Conservation (phyloP, 2,329 filamentous ascomycete genomes). For the Colletotrichum orbiculare region DNA sequence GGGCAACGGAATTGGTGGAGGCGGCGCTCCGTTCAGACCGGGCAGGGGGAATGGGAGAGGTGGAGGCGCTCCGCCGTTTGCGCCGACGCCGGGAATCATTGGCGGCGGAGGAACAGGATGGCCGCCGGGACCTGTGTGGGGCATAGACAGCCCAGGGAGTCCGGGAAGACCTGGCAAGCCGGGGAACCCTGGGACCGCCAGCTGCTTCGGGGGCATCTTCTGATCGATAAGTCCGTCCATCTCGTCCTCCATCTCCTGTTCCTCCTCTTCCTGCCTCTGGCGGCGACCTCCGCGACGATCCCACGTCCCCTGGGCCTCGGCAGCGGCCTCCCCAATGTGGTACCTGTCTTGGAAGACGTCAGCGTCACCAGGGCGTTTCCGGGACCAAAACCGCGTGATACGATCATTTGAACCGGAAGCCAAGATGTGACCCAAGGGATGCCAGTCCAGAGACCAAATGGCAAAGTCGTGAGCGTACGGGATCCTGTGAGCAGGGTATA, state of each 20-base stretch:
- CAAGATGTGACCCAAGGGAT: constrained; percentile 93
- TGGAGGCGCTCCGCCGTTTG: constrained; percentile 52
- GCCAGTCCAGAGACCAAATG: constrained; percentile 98
- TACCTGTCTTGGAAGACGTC: constrained; percentile 90
- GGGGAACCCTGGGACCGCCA: constrained; percentile 61
- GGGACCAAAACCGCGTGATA: constrained; percentile 96
- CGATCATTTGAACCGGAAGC: constrained; percentile 97
- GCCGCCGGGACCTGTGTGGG: constrained; percentile 46
- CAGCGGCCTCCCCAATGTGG: constrained; percentile 93
- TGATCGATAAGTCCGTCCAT: constrained; percentile 93
- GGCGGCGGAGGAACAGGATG: constrained; percentile 49
- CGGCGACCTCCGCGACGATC: constrained; percentile 81
- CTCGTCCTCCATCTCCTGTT: constrained; percentile 93
- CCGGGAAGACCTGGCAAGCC: constrained; percentile 65
- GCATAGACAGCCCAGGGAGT: constrained; percentile 55
- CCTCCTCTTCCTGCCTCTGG: constrained; percentile 90
- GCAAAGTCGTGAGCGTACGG: constrained; percentile 92
- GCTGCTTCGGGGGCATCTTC: constrained; percentile 74
- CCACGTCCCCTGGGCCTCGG: constrained; percentile 95
- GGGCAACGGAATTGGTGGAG: constrained; percentile 55
- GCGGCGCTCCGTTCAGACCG: constrained; percentile 57
- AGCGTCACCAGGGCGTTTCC: constrained; percentile 87
- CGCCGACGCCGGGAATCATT: constrained; percentile 62
- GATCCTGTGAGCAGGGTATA: constrained; percentile 89
- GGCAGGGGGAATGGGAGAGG: constrained; percentile 67